Evolutionary conservation across 495 filamentous ascomycete genomes (phyloP), one percentile per base, ranked within the genome.

Genomic region (Polyplosphaeria fusca): DNA sequence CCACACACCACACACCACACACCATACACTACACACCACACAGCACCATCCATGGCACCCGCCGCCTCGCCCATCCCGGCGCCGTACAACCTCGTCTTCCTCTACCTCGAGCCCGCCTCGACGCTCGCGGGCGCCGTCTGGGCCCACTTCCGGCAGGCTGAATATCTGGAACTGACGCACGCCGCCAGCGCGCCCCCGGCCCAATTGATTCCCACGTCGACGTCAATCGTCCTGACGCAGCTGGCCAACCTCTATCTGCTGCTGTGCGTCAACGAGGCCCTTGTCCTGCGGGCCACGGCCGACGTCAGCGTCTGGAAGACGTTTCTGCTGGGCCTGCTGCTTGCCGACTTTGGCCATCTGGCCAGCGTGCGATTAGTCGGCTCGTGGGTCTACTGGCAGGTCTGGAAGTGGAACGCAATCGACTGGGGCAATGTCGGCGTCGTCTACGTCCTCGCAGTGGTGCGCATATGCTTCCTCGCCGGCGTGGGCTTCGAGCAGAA

Each of bases 291-390:
- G 19, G 69, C 76, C 7, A 83, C 85, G 4, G 68, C 70, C 18
- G 82, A 88, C 65, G 54, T 83, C 4, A 70, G 71, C 4, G 84
- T 89, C 49, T 89, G 86, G 86, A 75, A 74, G 43, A 74, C 75
- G 5, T 69, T 89, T 3, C 68, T 88, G 2, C 70, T 83, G 44
- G 79, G 76, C 39, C 59, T 88, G 43, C 71, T 88, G 32, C 62
- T 88, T 3, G 86, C 81, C 14, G 86, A 89, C 66, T 64, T 87
- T 23, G 86, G 85, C 1, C 86, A 89, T 67, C 71, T 88, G 26
- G 83, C 80, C 63, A 78, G 77, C 5, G 68, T 87, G 18, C 64
- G 68, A 20, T 56, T 63, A 5, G 63, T 81, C 28, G 86, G 85
- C 2, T 40, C 32, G 3, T 60, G 69, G 45, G 70, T 85, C 16